These are phyloP conservation scores for Metschnikowia peoriensis DNA, from an alignment of 805 yeast species.

Conservation along the genomic window DNA sequence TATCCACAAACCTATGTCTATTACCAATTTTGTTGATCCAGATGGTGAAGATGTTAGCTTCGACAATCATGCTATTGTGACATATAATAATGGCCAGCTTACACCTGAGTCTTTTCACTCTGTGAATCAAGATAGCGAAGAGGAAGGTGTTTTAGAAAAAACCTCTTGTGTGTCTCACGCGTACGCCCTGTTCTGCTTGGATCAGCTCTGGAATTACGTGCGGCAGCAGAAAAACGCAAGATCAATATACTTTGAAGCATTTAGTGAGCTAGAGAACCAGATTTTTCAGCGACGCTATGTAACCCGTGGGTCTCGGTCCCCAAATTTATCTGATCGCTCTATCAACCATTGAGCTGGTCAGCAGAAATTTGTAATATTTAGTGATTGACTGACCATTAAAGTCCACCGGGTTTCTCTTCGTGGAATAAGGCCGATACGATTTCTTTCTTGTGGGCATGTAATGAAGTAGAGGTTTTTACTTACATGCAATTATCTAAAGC, in stretches of 20 bases:
- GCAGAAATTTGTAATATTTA: neutral
- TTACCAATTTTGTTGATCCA: neutral
- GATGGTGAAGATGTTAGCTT: neutral
- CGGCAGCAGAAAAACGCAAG: neutral
- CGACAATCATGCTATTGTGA: neutral
- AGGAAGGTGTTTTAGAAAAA: neutral
- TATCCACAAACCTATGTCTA: neutral
- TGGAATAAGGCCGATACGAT: no score
- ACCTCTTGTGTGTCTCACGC: neutral
- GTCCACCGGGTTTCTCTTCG: no score
- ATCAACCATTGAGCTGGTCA: constrained; percentile 4
- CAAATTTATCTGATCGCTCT: constrained; percentile 2
- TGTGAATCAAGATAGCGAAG: neutral
- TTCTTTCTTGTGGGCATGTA: no score
- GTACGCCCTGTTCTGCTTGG: neutral
- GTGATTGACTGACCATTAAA: no score
- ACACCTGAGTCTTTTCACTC: neutral
- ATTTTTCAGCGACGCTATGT: neutral
- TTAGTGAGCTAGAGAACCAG: neutral
- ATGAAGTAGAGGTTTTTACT: no score
- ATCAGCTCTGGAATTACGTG: neutral
- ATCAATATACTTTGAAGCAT: neutral
- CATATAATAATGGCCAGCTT: neutral
- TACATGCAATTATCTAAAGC: no score
- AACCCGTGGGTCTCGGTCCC: neutral